Conservation (phyloP, 306 rosid genomes). For the Hylodesmum podocarpum region DNA sequence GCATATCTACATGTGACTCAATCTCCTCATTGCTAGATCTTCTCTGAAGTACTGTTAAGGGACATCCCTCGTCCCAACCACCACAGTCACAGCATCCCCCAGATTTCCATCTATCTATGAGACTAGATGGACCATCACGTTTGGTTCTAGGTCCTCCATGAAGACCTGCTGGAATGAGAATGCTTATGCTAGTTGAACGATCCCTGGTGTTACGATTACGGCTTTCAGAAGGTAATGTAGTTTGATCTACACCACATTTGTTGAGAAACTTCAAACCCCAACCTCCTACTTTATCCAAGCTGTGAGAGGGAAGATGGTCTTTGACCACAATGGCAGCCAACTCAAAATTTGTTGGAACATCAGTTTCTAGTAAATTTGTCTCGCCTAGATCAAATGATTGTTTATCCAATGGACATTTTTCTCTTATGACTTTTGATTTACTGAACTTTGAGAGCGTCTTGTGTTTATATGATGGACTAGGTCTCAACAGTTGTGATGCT, state of each 20-base stretch:
- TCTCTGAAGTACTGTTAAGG: neutral
- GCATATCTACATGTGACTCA: neutral
- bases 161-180: conserved; percentile 2
- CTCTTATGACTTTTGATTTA: neutral
- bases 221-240: neutral
- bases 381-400: neutral
- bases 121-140: neutral
- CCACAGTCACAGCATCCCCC: neutral
- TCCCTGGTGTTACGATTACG: neutral
- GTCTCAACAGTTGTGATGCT: neutral
- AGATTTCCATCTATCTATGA: conserved; percentile 12
- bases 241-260: neutral
- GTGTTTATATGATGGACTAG: neutral
- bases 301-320: neutral
- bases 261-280: conserved; percentile 7
- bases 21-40: neutral
- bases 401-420: neutral
- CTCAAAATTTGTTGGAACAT: conserved; percentile 3
- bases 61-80: conserved; percentile 19
- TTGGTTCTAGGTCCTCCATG: conserved; percentile 3
- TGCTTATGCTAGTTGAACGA: neutral
- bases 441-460: neutral
- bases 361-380: neutral
- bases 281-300: neutral
- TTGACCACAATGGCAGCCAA: conserved; percentile 1